Evolutionary conservation across 495 filamentous ascomycete species (phyloP).

Genomic region (Aspergillus saccharolyticus): DNA sequence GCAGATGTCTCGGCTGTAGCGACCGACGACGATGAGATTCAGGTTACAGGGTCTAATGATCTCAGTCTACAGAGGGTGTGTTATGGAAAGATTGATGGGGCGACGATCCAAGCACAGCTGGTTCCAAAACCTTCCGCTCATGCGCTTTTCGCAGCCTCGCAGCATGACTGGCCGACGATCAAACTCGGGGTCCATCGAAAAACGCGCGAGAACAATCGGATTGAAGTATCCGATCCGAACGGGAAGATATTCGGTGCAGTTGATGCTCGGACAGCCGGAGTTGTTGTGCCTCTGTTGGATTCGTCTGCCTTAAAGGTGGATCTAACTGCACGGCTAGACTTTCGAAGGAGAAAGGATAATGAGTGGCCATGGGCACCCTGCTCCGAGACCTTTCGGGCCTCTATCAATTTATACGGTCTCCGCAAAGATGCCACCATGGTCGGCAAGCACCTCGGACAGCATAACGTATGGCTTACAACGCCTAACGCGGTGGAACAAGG

Average conservation of each 20-base stretch:
- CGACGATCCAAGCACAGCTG: conserved; percentile 59
- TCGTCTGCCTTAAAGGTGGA: conserved; percentile 52
- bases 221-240: conserved; percentile 66
- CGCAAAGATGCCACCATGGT: conserved; percentile 56
- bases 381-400: conserved; percentile 50
- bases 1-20: conserved; percentile 20
- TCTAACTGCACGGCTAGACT: conserved; percentile 60
- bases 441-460: conserved; percentile 59
- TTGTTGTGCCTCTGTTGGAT: conserved; percentile 68
- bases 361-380: conserved; percentile 54
- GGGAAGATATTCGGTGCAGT: conserved; percentile 67
- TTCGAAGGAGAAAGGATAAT: conserved; percentile 48
- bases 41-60: conserved; percentile 41
- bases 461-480: conserved; percentile 58
- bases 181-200: conserved; percentile 60
- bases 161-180: conserved; percentile 62
- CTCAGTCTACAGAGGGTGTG: conserved; percentile 64
- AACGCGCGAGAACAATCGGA: conserved; percentile 46
- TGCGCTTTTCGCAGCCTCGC: conserved; percentile 34
- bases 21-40: conserved; percentile 40
- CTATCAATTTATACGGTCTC: conserved; percentile 77
- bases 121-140: conserved; percentile 63
- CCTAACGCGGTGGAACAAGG: conserved; percentile 61
- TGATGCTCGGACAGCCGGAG: conserved; percentile 62
- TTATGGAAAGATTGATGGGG: conserved; percentile 71